Base-by-base conservation (phyloP, 768 basidiomycete genomes). In the Naganishia onofrii region DNA sequence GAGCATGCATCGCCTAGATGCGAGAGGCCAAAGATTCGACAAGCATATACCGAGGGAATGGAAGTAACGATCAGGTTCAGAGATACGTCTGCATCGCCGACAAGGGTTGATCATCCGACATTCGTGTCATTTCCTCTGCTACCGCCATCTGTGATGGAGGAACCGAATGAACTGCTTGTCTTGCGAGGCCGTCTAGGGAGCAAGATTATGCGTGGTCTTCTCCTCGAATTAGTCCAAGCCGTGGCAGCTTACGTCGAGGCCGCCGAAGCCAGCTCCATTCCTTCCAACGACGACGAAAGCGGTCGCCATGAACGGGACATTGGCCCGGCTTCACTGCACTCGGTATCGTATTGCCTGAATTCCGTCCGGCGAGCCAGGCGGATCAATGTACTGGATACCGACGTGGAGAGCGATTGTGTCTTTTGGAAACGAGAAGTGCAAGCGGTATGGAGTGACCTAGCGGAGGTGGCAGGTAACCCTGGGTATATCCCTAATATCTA, bases 141-240 rank as follows among this genome's bases (percentile, higher is more conserved):
- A 17, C 3, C 48, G 48, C 48, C 48, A 12, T 51, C n/a, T n/a
- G n/a, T 26, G n/a, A 51, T 51, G 19, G 48, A 51, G 21, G 6
- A n/a, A 51, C 60, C 60, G 29, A 69, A 69, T 31, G n/a, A 36
- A 21, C 15, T 69, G 10, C 51, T 69, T 8, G 56, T 42, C 10
- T 56, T 69, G 28, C 55, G 68, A 10, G 23, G 21, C 29, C 56
- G 68, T 26, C 51, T 69, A 2, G 32, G 42, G 23, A 69, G 53
- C 46, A 57, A 42, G 44, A 51, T 54, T 57, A 58, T 69, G 17
- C 55, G 68, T 1, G 29, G 44, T 15, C 46, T 69, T 17, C 29
- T 36, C 10, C 51, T 69, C 21, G 68, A 69, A 34, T 34, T 69
- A 21, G 57, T 60, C 8, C 68, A 69, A 19, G 68, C 68, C 28